Evolutionary conservation across 345 rosid genomes (phyloP).

Genomic region (Populus deltoides): DNA sequence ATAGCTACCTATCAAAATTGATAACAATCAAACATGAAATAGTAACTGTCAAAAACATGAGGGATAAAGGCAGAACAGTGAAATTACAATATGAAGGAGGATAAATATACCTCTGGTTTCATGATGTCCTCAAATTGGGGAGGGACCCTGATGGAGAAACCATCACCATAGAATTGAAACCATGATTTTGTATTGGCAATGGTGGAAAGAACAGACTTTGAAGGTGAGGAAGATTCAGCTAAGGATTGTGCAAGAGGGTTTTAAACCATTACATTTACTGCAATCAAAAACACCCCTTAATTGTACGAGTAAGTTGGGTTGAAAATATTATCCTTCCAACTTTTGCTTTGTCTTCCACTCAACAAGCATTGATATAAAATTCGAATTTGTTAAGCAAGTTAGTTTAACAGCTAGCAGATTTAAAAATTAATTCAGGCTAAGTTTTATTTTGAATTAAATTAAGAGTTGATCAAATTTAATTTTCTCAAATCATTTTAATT

Average conservation of each 20-base stretch:
- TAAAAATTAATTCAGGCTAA: no score
- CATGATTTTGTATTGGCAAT: constrained; percentile 76
- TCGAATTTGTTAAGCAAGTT: no score
- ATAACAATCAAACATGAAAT: neutral
- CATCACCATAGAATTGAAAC: constrained; percentile 83
- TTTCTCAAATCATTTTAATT: no score
- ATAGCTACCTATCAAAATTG: neutral
- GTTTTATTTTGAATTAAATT: no score
- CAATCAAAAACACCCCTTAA: no score
- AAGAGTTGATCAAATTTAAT: no score
- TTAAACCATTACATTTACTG: no score
- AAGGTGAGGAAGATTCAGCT: constrained; percentile 51
- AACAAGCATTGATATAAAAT: no score
- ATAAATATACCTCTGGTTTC: constrained; percentile 69
- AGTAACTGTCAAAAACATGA: neutral
- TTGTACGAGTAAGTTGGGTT: no score
- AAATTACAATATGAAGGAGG: neutral
- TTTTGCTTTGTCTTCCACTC: no score
- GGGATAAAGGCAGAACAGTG: neutral
- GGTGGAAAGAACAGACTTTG: constrained; percentile 46
- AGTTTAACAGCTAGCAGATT: no score
- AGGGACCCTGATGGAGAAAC: constrained; percentile 82
- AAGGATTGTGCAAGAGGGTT: constrained; percentile 42
- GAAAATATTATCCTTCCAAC: no score
- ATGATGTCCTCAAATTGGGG: constrained; percentile 77